Base-by-base conservation (phyloP, 73 alveolate genomes). In the Paraurostyla sp. region DNA sequence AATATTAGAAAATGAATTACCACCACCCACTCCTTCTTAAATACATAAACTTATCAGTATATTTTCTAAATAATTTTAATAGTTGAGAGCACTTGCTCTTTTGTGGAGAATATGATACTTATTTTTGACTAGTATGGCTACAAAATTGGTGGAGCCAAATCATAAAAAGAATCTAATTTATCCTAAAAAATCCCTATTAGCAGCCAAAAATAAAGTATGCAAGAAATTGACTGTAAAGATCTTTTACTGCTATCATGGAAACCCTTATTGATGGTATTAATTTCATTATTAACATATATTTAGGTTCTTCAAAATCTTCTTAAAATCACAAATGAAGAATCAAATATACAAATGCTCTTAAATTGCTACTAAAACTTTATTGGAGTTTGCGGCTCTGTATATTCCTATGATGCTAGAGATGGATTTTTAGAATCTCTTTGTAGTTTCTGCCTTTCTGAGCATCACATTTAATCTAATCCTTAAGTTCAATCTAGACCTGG, bases 361-460 rank as follows among this genome's bases (percentile, higher is more conserved):
- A 89, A 89, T 38, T 81, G 83, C 78, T 89, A 84, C 57, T 56
- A 89, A 38, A 81, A 75, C 45, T 27, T 83, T 18, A 84, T 89
- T 1, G 87, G 87, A 38, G 71, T 89, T 13, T 80, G 92, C 48
- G 95, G 95, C 0, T 78, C 88, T 0, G 75, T 84, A 32, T 22
- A 60, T 22, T 57, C 46, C 32, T 29, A 33, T 23, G 58, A 62
- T 3, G 88, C 95, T 18, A 81, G 95, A 63, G 95, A 89, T 58
- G 92, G 89, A 32, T 84, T 84, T 65, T 35, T 89, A 23, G 92
- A 50, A 27, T 58, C 90, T 3, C 35, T 89, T 22, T 81, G 95
- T 48, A 56, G 80, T 42, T 63, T 65, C 42, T 81, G 88, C 83
- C 27, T 71, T 0, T 33, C 83, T 36, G 65, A 73, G 0, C 18